Percentiles rank a stretch among this genome's conserved stretches.
These are phyloP conservation scores for Saccharum hybrid DNA, from an alignment of 202 grass and related monocot species.

Conservation along the genomic window DNA sequence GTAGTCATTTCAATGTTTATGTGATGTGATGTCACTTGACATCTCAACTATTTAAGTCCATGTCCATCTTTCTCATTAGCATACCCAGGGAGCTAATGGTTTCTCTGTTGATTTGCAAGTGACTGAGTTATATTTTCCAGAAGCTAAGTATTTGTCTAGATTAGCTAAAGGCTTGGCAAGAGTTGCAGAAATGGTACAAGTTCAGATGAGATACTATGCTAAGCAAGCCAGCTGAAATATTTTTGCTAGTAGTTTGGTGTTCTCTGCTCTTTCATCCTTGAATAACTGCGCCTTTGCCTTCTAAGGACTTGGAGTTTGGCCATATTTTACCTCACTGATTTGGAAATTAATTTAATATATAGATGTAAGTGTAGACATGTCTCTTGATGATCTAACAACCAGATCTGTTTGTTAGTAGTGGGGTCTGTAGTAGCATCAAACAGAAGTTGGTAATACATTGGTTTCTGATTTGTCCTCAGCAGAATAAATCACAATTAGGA, in stretches of 20 bases:
- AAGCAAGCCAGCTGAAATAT: slow-evolving; percentile 13
- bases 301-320: not conserved
- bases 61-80: not conserved
- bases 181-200: slow-evolving; percentile 21
- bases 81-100: not conserved
- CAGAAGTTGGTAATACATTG: not conserved
- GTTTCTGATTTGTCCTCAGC: slow-evolving; percentile 18
- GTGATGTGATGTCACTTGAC: slow-evolving; percentile 3
- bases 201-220: slow-evolving; percentile 25
- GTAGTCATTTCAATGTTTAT: slow-evolving; percentile 25
- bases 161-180: slow-evolving; percentile 29
- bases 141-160: slow-evolving; percentile 28
- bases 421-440: slow-evolving; percentile 22
- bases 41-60: slow-evolving; percentile 21
- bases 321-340: slow-evolving; percentile 27
- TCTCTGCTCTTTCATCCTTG: slow-evolving; percentile 12
- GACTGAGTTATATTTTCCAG: slow-evolving; percentile 9
- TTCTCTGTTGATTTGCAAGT: slow-evolving; percentile 21
- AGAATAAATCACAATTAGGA: slow-evolving; percentile 9
- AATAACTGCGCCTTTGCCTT: slow-evolving; percentile 29
- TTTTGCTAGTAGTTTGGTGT: not conserved
- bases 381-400: slow-evolving; percentile 1
- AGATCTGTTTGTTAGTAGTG: slow-evolving; percentile 10
- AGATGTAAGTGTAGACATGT: slow-evolving; percentile 8
- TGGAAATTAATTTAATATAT: slow-evolving; percentile 23